Evolutionary conservation across 2,329 filamentous ascomycete genomes (phyloP), one percentile per base, ranked within the genome.

Genomic region (Sporothrix brasiliensis): DNA sequence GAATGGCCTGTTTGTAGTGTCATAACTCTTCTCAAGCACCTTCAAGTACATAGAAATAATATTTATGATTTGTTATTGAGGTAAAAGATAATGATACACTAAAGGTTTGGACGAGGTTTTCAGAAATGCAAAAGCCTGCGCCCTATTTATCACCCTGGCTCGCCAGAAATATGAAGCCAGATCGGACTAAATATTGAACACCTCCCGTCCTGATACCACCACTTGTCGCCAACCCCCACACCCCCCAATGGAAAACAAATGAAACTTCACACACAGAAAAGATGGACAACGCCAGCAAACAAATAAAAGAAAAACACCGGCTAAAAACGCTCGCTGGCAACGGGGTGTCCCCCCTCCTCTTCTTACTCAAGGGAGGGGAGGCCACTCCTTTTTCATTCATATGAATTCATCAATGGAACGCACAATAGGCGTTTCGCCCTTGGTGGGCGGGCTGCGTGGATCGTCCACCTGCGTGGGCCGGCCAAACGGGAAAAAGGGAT

Each of bases 381-480:
- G 54, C 1, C 19, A 24, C 7, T 27, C 39, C 19, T 60, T 7
- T 69, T 53, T 58, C 49, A 49, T 47, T 83, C 84, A 93, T 79
- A 94, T 82, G 67, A 93, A 83, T 76, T 93, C 91, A 77, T 92
- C 90, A 76, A 94, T 94, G 71, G 90, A 93, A 70, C 91, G 85
- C 67, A 89, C 88, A 72, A 94, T 93, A 3, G 91, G 90, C 71
- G 88, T 88, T 77, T 91, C 90, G 52, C 91, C 91, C 76, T 87
- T 88, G 14, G 90, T 91, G 0, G 91, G 89, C 19, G 91, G 91
- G 77, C 91, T 93, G 75, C 92, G 83, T 16, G 92, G 92, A 77
- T 94, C 91, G 16, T 83, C 83, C 13, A 83, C 79, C 72, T 86
- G 83, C 2, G 81, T 75, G 13, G 85, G 86, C 50, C 83, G 82